These are phyloP conservation scores for Irpex sp. DNA, from an alignment of 1,284 basidiomycete species.

Conservation along the genomic window DNA sequence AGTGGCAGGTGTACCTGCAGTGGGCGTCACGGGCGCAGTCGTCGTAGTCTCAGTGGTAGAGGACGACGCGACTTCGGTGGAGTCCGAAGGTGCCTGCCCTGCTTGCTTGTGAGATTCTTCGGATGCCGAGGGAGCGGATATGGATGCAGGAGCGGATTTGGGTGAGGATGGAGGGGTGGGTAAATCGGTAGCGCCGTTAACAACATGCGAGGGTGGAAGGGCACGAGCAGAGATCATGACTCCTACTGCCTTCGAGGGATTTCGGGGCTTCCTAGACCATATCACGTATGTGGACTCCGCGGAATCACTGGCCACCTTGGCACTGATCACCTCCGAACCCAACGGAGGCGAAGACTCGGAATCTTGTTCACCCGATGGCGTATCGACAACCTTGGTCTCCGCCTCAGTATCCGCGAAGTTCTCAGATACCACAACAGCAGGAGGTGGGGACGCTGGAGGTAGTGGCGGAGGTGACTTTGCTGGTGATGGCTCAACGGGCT, in stretches of 20 bases:
- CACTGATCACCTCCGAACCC: constrained; percentile 3
- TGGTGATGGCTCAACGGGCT: background rate
- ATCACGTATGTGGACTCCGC: constrained; percentile 42
- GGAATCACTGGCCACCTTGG: constrained; percentile 1
- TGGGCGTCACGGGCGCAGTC: constrained; percentile 40
- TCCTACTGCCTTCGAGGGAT: constrained; percentile 58
- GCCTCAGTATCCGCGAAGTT: background rate
- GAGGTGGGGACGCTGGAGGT: background rate
- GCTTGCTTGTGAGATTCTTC: background rate
- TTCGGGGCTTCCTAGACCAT: constrained; percentile 62
- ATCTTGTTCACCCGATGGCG: background rate
- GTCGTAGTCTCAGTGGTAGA: constrained; percentile 37
- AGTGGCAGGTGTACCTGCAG: constrained; percentile 56
- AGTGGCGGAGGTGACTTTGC: background rate
- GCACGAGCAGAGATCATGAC: constrained; percentile 64
- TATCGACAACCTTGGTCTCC: background rate
- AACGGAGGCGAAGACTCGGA: background rate
- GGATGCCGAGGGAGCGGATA: constrained; percentile 1
- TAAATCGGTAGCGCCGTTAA: constrained; percentile 48
- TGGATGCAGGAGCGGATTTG: constrained; percentile 5
- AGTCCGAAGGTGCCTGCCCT: constrained; percentile 12
- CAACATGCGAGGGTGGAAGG: constrained; percentile 51
- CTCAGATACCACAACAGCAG: background rate
- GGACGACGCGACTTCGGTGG: constrained; percentile 22
- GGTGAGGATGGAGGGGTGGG: constrained; percentile 42